phyloP scores from a whole-genome alignment of 1,139 yeast genomes.

The Scheffersomyces segobiensis region DNA sequence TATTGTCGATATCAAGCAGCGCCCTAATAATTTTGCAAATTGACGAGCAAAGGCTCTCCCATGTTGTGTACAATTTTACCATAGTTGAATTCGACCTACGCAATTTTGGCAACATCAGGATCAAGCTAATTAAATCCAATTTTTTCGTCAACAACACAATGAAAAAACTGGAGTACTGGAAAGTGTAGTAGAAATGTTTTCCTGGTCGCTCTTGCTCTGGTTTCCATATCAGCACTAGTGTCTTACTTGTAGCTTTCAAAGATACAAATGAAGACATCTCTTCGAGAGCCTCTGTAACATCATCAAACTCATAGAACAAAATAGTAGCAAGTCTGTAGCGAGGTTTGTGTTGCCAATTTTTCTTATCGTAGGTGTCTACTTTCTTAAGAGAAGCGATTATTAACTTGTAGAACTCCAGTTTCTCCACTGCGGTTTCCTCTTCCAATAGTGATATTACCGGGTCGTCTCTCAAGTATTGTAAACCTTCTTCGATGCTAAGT shows the following conservation, averaged over 20 bases:
- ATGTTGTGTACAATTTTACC: constrained; percentile 58
- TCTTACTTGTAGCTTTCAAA: constrained; percentile 67
- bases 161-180: constrained; percentile 66
- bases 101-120: constrained; percentile 64
- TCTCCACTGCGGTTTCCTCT: constrained; percentile 11
- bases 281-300: constrained; percentile 55
- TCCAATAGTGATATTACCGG: constrained; percentile 18
- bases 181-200: constrained; percentile 80
- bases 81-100: constrained; percentile 77
- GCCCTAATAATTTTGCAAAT: constrained; percentile 52
- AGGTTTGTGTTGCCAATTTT: constrained; percentile 92
- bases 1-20: constrained; percentile 43
- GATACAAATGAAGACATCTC: constrained; percentile 67
- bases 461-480: constrained; percentile 38
- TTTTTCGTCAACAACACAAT: constrained; percentile 55
- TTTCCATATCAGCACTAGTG: constrained; percentile 86
- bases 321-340: constrained; percentile 71
- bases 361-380: constrained; percentile 64
- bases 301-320: constrained; percentile 52
- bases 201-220: constrained; percentile 93
- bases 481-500: constrained; percentile 37
- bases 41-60: constrained; percentile 60
- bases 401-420: constrained; percentile 24
- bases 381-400: constrained; percentile 29
- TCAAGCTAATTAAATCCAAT: constrained; percentile 59